phyloP scores from a whole-genome alignment of 805 yeast genomes.

The Nakazawaea siamensis region DNA sequence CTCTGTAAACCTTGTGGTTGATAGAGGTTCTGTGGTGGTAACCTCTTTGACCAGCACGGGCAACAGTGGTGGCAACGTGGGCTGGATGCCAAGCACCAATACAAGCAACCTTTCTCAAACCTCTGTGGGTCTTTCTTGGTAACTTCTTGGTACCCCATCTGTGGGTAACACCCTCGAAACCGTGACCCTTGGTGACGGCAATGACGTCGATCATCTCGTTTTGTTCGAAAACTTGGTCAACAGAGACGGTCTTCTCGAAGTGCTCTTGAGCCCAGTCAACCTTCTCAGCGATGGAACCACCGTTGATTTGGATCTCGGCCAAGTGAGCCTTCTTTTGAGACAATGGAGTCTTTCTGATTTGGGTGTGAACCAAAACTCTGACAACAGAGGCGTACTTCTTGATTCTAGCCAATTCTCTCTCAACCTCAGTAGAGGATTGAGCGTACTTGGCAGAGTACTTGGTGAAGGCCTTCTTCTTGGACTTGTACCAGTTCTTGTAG shows the following conservation, averaged over 20 bases:
- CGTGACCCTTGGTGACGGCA: constrained; percentile 99
- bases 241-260: constrained; percentile 97
- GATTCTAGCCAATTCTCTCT: constrained; percentile 97
- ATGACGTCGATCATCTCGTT: constrained; percentile 97
- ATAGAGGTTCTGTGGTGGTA: constrained; percentile 99
- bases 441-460: constrained; percentile 99
- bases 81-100: constrained; percentile 99
- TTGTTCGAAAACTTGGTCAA: constrained; percentile 95
- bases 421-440: constrained; percentile 78
- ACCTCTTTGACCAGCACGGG: constrained; percentile 99
- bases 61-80: constrained; percentile 99
- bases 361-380: constrained; percentile 99
- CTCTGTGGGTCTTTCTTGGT: constrained; percentile 99
- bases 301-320: constrained; percentile 99
- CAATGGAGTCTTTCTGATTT: constrained; percentile 98
- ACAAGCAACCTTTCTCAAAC: constrained; percentile 99
- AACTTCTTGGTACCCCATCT: constrained; percentile 99
- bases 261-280: constrained; percentile 98
- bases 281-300: constrained; percentile 97
- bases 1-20: constrained; percentile 99
- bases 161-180: constrained; percentile 99
- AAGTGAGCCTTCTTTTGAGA: constrained; percentile 99
- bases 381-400: constrained; percentile 97
- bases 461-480: constrained; percentile 99
- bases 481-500: constrained; percentile 99